These are phyloP conservation scores for Neohortaea acidophila DNA, from an alignment of 495 filamentous ascomycete genomes.

Conservation along the genomic window DNA sequence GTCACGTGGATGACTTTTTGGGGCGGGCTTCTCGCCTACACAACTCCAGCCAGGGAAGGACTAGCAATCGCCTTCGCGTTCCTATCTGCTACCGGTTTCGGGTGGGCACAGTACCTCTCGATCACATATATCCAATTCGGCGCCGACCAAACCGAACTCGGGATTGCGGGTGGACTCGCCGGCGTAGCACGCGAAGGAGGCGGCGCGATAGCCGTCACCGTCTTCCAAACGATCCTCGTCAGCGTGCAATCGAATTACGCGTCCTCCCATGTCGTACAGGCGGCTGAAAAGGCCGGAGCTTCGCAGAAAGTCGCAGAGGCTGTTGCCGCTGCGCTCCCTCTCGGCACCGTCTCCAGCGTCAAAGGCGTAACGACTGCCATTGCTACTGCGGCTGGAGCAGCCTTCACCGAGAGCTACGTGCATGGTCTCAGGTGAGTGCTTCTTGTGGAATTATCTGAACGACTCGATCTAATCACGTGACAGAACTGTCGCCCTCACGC, in stretches of 20 bases:
- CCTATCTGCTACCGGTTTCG: constrained; percentile 17
- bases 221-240: constrained; percentile 19
- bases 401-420: constrained; percentile 15
- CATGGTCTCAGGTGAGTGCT: constrained; percentile 5
- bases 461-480: too few species aligned
- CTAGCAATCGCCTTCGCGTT: constrained; percentile 27
- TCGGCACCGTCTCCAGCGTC: constrained; percentile 13
- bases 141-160: constrained; percentile 21
- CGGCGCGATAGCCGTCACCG: constrained; percentile 21
- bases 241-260: constrained; percentile 8
- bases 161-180: constrained; percentile 17
- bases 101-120: constrained; percentile 21
- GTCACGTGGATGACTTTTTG: constrained; percentile 24
- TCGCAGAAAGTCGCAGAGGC: constrained; percentile 1
- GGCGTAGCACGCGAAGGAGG: constrained; percentile 24
- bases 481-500: not conserved
- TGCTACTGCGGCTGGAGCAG: constrained; percentile 11
- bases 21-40: constrained; percentile 21
- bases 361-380: constrained; percentile 10
- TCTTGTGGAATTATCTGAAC: not conserved
- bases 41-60: constrained; percentile 17
- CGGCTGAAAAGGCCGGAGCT: constrained; percentile 19
- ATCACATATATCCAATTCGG: constrained; percentile 24
- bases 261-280: constrained; percentile 10
- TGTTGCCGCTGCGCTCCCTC: constrained; percentile 13